Evolutionary conservation across 306 rosid genomes (phyloP).

Genomic region (Rosa chinensis): DNA sequence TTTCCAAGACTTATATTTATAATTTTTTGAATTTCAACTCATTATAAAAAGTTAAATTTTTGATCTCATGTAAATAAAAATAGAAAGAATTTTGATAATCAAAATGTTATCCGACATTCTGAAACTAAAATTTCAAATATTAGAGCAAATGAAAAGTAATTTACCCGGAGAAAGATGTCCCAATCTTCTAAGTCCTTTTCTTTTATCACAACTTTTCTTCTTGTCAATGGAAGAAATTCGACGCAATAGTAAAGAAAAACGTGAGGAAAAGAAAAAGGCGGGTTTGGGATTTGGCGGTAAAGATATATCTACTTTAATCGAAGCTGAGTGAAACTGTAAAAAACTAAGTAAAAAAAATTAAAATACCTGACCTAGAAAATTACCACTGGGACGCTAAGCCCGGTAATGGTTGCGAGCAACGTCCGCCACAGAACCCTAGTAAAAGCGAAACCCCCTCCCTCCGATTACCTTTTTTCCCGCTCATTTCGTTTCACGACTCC

Average conservation of each 20-base stretch:
- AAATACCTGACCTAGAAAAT: neutral
- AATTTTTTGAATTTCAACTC: too few relatives aligned
- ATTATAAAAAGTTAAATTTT: too few relatives aligned
- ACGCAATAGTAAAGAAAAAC: neutral
- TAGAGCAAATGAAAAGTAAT: neutral
- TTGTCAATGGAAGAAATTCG: neutral
- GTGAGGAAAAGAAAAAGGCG: neutral
- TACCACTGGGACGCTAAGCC: neutral
- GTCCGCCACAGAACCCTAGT: slow-evolving; percentile 3
- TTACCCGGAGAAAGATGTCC: neutral
- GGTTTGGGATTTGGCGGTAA: neutral
- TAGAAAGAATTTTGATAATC: too few relatives aligned
- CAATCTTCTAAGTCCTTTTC: neutral
- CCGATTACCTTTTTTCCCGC: neutral
- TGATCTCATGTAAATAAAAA: too few relatives aligned
- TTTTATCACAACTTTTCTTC: neutral
- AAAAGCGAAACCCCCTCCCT: neutral
- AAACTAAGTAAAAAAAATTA: too few relatives aligned
- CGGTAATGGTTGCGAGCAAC: neutral
- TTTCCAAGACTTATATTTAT: too few relatives aligned
- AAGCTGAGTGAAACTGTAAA: neutral
- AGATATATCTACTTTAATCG: neutral
- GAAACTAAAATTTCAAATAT: too few relatives aligned
- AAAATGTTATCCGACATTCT: too few relatives aligned
- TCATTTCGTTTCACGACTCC: neutral